Evolutionary conservation across 2,329 filamentous ascomycete genomes (phyloP).

Genomic region (Nemania bipapillata): DNA sequence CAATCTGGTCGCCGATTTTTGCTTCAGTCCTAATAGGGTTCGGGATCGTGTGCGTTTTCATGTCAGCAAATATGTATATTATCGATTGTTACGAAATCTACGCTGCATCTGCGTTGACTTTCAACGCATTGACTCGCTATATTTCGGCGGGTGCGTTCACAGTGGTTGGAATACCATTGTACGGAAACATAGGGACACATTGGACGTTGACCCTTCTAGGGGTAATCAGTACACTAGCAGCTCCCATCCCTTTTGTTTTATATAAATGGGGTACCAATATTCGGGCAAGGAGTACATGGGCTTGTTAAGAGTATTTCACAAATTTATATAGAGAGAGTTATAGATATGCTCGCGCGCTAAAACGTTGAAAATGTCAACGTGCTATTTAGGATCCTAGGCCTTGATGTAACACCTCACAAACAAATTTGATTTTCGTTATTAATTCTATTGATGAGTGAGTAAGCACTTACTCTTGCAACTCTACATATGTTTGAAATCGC

Average conservation of each 20-base stretch:
- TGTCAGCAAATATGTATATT: slow-evolving; percentile 61
- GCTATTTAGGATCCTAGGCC: not conserved
- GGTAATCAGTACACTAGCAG: slow-evolving; percentile 53
- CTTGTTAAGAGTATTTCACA: not conserved
- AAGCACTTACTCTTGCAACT: too few relatives aligned
- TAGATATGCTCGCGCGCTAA: not conserved
- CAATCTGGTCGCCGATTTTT: slow-evolving; percentile 55
- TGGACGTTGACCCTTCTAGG: slow-evolving; percentile 56
- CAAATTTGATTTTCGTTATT: not conserved
- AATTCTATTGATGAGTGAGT: not conserved
- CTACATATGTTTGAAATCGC: too few relatives aligned
- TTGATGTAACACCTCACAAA: not conserved
- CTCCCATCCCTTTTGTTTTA: slow-evolving; percentile 59
- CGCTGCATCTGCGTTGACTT: slow-evolving; percentile 56
- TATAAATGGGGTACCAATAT: slow-evolving; percentile 54
- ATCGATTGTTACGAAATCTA: slow-evolving; percentile 57
- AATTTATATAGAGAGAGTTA: not conserved
- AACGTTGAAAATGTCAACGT: not conserved
- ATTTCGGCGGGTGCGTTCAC: slow-evolving; percentile 53
- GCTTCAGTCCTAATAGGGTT: slow-evolving; percentile 56
- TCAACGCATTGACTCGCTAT: slow-evolving; percentile 57
- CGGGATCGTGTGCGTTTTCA: slow-evolving; percentile 57
- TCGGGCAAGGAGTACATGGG: slow-evolving; percentile 50
- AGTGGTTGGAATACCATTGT: slow-evolving; percentile 49
- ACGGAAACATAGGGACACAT: slow-evolving; percentile 53